Evolutionary conservation across 225 moss, liverwort and hornwort species (phyloP), one percentile per base, ranked within the genome.

Genomic region (Pseudisothecium myosuroides): DNA sequence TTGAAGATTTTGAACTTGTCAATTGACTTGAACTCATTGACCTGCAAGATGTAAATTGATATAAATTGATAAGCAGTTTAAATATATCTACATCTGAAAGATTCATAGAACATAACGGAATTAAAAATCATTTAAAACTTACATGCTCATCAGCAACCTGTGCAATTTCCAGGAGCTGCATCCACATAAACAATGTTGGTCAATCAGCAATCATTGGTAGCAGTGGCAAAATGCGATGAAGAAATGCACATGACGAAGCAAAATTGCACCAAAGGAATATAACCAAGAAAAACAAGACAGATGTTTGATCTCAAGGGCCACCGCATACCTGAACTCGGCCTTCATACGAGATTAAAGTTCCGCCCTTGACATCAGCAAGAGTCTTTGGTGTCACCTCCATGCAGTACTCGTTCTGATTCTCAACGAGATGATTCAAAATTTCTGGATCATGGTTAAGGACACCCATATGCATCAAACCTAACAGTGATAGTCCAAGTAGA

Each of bases 1-100:
- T 99, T 99, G 96, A 99, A 99, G 81, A 99, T 99, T 91, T 99
- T 99, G 93, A 99, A 99, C 91, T 99, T 99, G 91, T 97, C 92
- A 63, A 99, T 99, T 59, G 99, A 99, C 93, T 99, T 99, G 92
- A 99, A 99, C 89, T 99, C 99, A 32, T 88, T 92, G 73, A 99
- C 96, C 98, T 98, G 95, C 90, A 89, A 74, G 79, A 82, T 60
- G 86, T 20, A 36, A 61, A 54, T 80, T 66, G 66, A 64, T 93
- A 8, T 20, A 36, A 61, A 54, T 80, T 66, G 66, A 64, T 93
- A 8, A 91, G 68, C 32, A 64, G 17, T 71, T 78, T 27, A 7
- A 80, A 76, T 27, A 32, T 7, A 79, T 58, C 6, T 28, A 66
- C 31, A 83, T 76, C 73, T 60, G 66, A 43, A 80, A 75, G 54